A percentile compares a stretch with the other conserved stretches of the same genome.
Evolutionary conservation across 805 yeast species (phyloP).

Genomic region (Candida hungchunana): DNA sequence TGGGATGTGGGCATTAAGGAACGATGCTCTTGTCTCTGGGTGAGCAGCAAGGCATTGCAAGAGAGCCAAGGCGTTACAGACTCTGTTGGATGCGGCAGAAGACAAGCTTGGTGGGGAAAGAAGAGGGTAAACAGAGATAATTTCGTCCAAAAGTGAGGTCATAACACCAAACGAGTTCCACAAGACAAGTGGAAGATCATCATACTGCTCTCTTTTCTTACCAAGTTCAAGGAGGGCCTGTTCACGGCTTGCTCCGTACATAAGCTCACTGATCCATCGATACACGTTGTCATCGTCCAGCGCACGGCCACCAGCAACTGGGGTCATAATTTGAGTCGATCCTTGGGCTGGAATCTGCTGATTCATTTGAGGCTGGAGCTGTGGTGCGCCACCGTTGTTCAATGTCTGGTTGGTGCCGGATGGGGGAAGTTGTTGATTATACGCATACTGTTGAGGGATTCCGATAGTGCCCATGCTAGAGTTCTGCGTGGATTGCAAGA

Average conservation of each 20-base stretch:
- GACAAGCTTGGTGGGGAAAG: slow-evolving; percentile 82
- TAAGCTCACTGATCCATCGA: slow-evolving; percentile 85
- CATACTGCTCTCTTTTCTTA: slow-evolving; percentile 90
- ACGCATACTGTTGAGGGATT: slow-evolving; percentile 11
- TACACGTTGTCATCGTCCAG: slow-evolving; percentile 78
- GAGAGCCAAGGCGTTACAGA: slow-evolving; percentile 91
- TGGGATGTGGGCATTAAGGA: slow-evolving; percentile 87
- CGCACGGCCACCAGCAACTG: slow-evolving; percentile 34
- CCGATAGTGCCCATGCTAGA: slow-evolving; percentile 5
- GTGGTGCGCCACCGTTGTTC: no score
- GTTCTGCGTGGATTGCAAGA: slow-evolving; percentile 7
- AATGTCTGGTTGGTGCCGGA: slow-evolving; percentile 12
- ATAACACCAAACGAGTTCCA: slow-evolving; percentile 98
- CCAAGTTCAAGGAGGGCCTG: slow-evolving; percentile 91
- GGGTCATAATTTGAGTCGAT: slow-evolving; percentile 8
- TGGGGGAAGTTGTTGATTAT: slow-evolving; percentile 21
- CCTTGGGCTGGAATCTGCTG: slow-evolving; percentile 15
- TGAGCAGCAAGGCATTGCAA: slow-evolving; percentile 97
- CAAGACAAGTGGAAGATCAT: slow-evolving; percentile 84
- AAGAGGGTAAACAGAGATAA: slow-evolving; percentile 84
- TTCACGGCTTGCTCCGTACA: slow-evolving; percentile 87
- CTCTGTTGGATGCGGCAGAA: slow-evolving; percentile 85
- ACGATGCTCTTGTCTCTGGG: slow-evolving; percentile 79
- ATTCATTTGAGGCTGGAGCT: slow-evolving; percentile 12
- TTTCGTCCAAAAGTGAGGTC: slow-evolving; percentile 87